These are phyloP conservation scores for Gyrodon lividus DNA, from an alignment of 768 basidiomycete genomes.

Conservation along the genomic window DNA sequence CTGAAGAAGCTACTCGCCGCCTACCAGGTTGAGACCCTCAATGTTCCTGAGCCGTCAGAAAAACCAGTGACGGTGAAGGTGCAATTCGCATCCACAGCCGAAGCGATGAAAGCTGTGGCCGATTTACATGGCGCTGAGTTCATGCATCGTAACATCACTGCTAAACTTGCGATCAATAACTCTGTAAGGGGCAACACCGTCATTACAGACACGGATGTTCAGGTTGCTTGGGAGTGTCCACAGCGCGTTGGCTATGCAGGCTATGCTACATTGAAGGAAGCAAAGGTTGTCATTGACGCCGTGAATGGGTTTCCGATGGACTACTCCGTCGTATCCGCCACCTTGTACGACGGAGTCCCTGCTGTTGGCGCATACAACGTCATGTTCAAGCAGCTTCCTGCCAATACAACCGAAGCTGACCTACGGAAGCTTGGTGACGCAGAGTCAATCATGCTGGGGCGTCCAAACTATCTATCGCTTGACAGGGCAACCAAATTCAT, in stretches of 20 bases:
- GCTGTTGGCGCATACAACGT: slow-evolving; percentile 60
- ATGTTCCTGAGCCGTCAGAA: slow-evolving; percentile 26
- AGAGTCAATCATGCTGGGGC: slow-evolving; percentile 51
- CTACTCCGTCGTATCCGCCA: slow-evolving; percentile 45
- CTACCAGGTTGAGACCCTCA: slow-evolving; percentile 44
- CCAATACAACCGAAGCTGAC: slow-evolving; percentile 38
- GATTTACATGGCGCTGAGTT: slow-evolving; percentile 47
- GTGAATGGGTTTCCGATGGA: slow-evolving; percentile 38
- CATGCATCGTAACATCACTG: slow-evolving; percentile 40
- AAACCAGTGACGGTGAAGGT: slow-evolving; percentile 38
- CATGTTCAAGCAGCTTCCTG: slow-evolving; percentile 54
- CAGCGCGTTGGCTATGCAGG: slow-evolving; percentile 59
- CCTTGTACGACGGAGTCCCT: slow-evolving; percentile 55
- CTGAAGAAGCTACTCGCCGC: slow-evolving; percentile 40
- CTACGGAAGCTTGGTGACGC: slow-evolving; percentile 47
- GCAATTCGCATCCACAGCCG: slow-evolving; percentile 45
- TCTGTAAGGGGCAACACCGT: slow-evolving; percentile 34
- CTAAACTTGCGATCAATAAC: slow-evolving; percentile 45
- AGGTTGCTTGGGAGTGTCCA: slow-evolving; percentile 61
- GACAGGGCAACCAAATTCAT: slow-evolving; percentile 38
- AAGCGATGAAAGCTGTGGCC: slow-evolving; percentile 53
- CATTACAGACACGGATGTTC: slow-evolving; percentile 54
- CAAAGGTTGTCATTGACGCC: slow-evolving; percentile 48
- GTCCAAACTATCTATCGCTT: slow-evolving; percentile 43
- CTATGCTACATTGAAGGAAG: slow-evolving; percentile 48